Evolutionary conservation across 1,284 basidiomycete genomes (phyloP).

Genomic region (Marasmius sp.): DNA sequence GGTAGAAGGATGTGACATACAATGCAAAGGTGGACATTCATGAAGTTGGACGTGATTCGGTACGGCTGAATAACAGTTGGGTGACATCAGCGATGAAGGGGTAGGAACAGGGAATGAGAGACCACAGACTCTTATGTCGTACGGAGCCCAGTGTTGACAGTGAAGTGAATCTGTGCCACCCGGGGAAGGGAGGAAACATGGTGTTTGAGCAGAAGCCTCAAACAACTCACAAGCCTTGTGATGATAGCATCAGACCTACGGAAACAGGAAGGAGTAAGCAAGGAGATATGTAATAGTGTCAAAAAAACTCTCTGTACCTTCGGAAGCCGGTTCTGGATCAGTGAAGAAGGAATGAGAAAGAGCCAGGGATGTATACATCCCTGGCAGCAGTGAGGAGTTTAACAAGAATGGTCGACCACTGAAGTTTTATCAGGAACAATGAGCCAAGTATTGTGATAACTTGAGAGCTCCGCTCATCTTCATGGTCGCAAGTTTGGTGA

Average conservation of each 20-base stretch:
- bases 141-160: too few species aligned
- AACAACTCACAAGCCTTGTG: constrained; percentile 37
- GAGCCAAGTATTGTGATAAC: constrained; percentile 7
- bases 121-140: constrained; percentile 25
- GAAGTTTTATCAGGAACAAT: constrained; percentile 1
- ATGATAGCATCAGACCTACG: constrained; percentile 47
- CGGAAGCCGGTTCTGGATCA: constrained; percentile 42
- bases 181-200: too few species aligned
- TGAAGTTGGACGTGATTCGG: too few species aligned
- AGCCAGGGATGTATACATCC: constrained; percentile 42
- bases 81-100: too few species aligned
- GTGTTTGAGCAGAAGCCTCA: neutral
- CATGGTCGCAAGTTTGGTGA: neutral
- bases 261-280: constrained; percentile 8
- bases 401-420: constrained; percentile 41
- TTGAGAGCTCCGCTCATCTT: constrained; percentile 8
- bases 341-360: constrained; percentile 41
- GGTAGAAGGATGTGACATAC: too few species aligned
- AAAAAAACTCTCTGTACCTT: constrained; percentile 25
- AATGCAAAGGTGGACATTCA: too few species aligned
- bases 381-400: constrained; percentile 42
- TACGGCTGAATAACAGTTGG: too few species aligned
- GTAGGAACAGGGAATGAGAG: neutral
- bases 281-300: neutral
- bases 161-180: constrained; percentile 55